Evolutionary conservation across 2,329 filamentous ascomycete genomes (phyloP), one percentile per base, ranked within the genome.

Genomic region (Cercospora sp.): DNA sequence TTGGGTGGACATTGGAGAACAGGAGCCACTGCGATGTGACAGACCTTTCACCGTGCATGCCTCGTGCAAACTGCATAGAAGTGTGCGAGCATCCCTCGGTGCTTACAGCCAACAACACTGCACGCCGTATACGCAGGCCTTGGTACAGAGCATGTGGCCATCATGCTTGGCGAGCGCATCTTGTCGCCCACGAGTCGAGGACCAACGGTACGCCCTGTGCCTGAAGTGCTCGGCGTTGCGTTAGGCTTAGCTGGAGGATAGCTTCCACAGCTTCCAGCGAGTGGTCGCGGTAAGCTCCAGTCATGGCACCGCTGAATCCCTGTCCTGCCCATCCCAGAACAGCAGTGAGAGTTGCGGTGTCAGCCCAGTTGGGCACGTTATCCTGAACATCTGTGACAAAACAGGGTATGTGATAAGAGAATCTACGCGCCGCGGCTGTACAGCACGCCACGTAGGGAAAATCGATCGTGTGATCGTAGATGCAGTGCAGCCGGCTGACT

Each of bases 401-500:
- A 49, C 9, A 24, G 45, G 45, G 24, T 3, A 24, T 10, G n/a
- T 49, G 45, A 49, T 49, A 21, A 49, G 45, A 49, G 45, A 18
- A 21, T 24, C n/a, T 10, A 24, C 13, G 12, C 45, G 45, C 45
- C 45, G 45, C 21, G 45, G 45, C 45, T 21, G 49, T 16, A 55
- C 12, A 24, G 49, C 24, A 28, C 49, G 49, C 49, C 24, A 55
- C 49, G 49, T n/a, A 28, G 10, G 9, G 49, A 16, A 28, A 16
- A 26, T 9, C 24, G 49, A 55, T 28, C 24, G 24, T 55, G 49
- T 55, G 49, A 55, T 26, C 5, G 49, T 28, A 55, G 49, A 55
- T 55, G 49, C 24, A 55, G 49, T 37, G 55, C 55, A 59, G 28
- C 9, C 55, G 55, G 55, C 55, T 59, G 55, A 59, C 55, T 37